These are phyloP conservation scores for Sporisorium sorghi DNA, from an alignment of 1,284 basidiomycete species.

Conservation along the genomic window DNA sequence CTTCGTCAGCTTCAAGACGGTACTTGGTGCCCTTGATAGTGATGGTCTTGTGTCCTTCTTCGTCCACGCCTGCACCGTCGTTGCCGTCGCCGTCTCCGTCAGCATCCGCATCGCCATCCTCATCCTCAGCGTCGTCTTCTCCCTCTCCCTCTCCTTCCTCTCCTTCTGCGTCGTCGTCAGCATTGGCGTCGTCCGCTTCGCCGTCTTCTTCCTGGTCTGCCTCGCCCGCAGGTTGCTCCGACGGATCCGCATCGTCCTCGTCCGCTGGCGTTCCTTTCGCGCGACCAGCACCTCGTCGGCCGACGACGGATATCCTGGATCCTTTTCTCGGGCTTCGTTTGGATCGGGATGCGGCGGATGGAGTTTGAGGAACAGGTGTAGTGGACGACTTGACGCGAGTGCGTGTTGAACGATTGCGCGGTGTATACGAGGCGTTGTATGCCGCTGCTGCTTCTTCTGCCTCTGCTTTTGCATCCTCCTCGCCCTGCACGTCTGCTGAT, in stretches of 20 bases:
- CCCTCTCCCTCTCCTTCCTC: conserved; percentile 24
- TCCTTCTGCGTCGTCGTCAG: conserved; percentile 13
- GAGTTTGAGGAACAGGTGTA: conserved; percentile 33
- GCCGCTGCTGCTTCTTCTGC: conserved; percentile 13
- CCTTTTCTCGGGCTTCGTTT: conserved; percentile 30
- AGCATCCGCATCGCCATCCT: conserved; percentile 18
- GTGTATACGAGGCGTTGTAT: conserved; percentile 10
- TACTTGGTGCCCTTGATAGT: conserved; percentile 81
- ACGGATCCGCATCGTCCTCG: conserved; percentile 19
- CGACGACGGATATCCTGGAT: conserved; percentile 24
- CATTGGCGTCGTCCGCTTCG: conserved; percentile 9
- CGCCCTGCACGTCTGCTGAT: conserved; percentile 13
- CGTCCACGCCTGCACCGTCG: conserved; percentile 39
- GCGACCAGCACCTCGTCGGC: conserved; percentile 13
- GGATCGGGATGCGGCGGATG: conserved; percentile 13
- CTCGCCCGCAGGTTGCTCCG: conserved; percentile 9
- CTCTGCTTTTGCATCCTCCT: conserved; percentile 12
- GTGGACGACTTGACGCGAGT: conserved; percentile 27
- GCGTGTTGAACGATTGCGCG: conserved; percentile 33
- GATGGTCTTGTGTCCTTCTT: conserved; percentile 73
- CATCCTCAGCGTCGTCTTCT: conserved; percentile 21
- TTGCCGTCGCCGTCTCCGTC: conserved; percentile 29
- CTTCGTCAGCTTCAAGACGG: conserved; percentile 83
- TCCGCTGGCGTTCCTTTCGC: conserved; percentile 19
- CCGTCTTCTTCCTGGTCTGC: conserved; percentile 22